Evolutionary conservation across 106 monocot genomes (phyloP).

Genomic region (Acanthochlamys bracteata): DNA sequence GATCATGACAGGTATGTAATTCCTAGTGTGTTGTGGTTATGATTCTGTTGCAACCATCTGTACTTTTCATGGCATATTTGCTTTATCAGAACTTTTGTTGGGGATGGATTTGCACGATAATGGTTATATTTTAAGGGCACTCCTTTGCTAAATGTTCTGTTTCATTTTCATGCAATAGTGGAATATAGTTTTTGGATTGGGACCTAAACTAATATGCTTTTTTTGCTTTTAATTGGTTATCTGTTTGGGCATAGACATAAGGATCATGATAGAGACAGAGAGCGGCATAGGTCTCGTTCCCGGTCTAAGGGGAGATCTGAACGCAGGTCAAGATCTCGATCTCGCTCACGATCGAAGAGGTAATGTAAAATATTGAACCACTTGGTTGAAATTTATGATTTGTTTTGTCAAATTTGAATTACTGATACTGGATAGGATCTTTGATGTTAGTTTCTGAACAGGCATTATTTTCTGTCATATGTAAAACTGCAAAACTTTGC

Average conservation of each 20-base stretch:
- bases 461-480: too few relatives aligned
- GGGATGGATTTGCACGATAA: too few relatives aligned
- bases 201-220: neutral
- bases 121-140: too few relatives aligned
- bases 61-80: neutral
- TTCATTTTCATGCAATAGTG: neutral
- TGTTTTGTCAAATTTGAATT: neutral
- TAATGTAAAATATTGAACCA: constrained; percentile 4
- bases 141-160: too few relatives aligned
- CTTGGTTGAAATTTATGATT: neutral
- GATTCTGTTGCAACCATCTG: neutral
- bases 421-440: neutral
- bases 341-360: constrained; percentile 77
- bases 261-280: constrained; percentile 57
- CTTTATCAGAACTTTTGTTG: neutral
- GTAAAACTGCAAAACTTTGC: too few relatives aligned
- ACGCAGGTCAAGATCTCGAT: constrained; percentile 64
- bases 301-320: constrained; percentile 45
- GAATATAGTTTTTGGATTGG: neutral
- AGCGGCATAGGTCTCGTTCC: constrained; percentile 51
- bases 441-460: too few relatives aligned
- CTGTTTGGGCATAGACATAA: constrained; percentile 28
- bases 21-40: neutral
- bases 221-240: neutral
- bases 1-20: constrained; percentile 36